Evolutionary conservation across 331 rosid species (phyloP), one percentile per base, ranked within the genome.

Genomic region (Telfairia occidentalis): DNA sequence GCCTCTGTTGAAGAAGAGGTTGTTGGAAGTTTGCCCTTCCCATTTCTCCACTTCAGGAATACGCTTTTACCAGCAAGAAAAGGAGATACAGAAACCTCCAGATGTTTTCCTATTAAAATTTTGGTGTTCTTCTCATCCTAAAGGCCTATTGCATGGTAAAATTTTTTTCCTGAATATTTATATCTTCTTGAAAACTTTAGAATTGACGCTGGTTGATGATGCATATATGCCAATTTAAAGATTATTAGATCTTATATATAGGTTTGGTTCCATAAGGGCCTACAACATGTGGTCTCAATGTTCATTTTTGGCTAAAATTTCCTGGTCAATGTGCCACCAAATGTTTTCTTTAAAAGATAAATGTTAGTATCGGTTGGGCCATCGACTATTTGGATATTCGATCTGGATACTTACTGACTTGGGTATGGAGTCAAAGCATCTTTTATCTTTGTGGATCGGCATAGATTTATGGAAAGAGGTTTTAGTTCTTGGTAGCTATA

Each of bases 131-230:
- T 78, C 60, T 71, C 85, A 82, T 42, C 82, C 82, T 69, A 83
- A 83, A 32, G 89, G 85, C 76, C 79, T 85, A 9, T 78, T 85
- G 79, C 92, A 83, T 52, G 87, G 89, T 85, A 80, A n/a, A n/a
- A 67, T 34, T 34, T 58, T 12, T 38, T 61, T 43, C 5, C 46
- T 21, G 11, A 9, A 11, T 15, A 21, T 19, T 30, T 42, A 12
- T 3, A 28, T 49, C 23, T 70, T 28, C 34, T 21, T 37, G 37
- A 12, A 8, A 37, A 18, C 5, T 28, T 28, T 10, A 34, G 49
- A 73, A 53, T n/a, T 32, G 5, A 32, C 10, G 49, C 34, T 58
- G 73, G 53, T 67, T 40, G 52, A 65, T 21, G 32, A 19, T 65
- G 72, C 50, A 37, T 65, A 10, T 37, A 19, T 64, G 49, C 11